Evolutionary conservation across 768 basidiomycete species (phyloP), one percentile per base, ranked within the genome.

Genomic region (Chalciporus sphaerocephalus): DNA sequence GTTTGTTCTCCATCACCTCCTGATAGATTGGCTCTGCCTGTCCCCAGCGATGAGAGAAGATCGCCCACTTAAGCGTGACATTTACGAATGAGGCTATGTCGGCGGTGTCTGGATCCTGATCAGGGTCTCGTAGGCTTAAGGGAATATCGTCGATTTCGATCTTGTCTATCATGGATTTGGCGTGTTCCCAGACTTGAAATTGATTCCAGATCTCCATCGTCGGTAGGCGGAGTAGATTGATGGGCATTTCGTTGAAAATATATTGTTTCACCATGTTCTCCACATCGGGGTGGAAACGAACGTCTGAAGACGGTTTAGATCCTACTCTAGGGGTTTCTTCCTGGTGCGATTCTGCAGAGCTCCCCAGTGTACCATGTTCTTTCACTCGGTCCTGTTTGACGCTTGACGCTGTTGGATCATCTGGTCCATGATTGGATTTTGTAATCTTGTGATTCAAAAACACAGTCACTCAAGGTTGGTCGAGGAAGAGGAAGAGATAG

Each of bases 11-110:
- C 8, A 8, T 28, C 18, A 38, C 27, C 13, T 38, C 35, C 18
- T 44, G 33, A n/a, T 44, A 38, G 17, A 20, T 13, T 11, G 43
- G 43, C 18, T 44, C 43, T 8, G 20, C 10, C 12, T 27, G 9
- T 2, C 18, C 24, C 43, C 43, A 44, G 8, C 35, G 35, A 44
- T 44, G 43, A 16, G 43, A 44, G 20, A 44, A 38, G 25, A 44
- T 44, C 15, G 28, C 28, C 28, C 28, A 30, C 13, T 30, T 30
- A 15, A 30, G 28, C 8, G n/a, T n/a, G 13, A 30, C 28, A 15
- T 30, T 30, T n/a, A 30, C 28, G 6, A 30, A 30, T 30, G 13
- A 5, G 28, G 28, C 28, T 12, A 30, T 30, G 28, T 30, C 28
- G 28, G 28, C 15, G 13, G 28, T 12, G n/a, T 30, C 28, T n/a